These are phyloP conservation scores for Scutellaria minor DNA, from an alignment of 257 asterid genomes.

Conservation along the genomic window DNA sequence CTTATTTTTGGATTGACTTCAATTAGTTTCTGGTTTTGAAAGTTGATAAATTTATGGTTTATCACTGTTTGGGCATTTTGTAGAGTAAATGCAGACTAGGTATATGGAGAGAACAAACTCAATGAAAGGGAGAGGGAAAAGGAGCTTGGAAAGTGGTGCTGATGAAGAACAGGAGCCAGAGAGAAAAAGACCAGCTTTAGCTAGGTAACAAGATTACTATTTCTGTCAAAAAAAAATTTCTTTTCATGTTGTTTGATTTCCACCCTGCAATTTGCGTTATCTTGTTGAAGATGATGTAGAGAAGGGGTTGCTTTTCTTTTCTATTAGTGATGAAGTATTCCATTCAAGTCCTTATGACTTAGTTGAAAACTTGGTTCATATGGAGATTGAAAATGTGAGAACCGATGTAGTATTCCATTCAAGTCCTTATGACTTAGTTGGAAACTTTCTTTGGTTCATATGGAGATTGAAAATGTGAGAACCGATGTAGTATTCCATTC, in stretches of 20 bases:
- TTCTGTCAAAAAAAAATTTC: background rate
- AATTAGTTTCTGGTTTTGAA: constrained; percentile 18
- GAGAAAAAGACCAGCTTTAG: constrained; percentile 54
- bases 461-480: no score
- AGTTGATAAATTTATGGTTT: background rate
- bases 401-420: no score
- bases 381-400: background rate
- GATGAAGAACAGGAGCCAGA: constrained; percentile 72
- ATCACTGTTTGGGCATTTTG: constrained; percentile 28
- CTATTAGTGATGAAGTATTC: constrained; percentile 14
- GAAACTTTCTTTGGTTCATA: no score
- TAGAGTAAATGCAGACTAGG: constrained; percentile 84
- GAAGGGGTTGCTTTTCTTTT: constrained; percentile 11
- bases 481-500: background rate
- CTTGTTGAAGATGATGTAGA: background rate
- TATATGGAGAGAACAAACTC: constrained; percentile 79
- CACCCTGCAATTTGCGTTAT: background rate
- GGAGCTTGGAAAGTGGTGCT: constrained; percentile 74
- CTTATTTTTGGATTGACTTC: constrained; percentile 15
- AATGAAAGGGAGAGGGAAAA: constrained; percentile 74
- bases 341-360: background rate
- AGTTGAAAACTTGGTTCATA: background rate
- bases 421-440: no score
- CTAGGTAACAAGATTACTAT: constrained; percentile 42
- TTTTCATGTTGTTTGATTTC: constrained; percentile 1